Base-by-base conservation (phyloP, 192 early-diverging fungal genomes). In the Spinellus fusiger region DNA sequence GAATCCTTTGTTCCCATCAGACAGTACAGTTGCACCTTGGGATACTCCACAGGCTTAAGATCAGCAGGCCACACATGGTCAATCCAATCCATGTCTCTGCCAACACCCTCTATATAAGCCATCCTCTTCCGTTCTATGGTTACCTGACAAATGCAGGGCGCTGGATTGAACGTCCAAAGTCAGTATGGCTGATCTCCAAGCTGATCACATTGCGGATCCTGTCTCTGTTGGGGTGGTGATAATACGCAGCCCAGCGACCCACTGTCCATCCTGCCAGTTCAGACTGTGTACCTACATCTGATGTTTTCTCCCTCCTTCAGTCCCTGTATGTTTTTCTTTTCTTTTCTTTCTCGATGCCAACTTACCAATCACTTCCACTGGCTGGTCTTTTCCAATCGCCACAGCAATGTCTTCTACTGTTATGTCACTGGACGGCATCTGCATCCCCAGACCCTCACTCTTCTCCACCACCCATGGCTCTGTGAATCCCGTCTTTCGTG, bases 1-100 rank as follows among this genome's bases (percentile, higher is more conserved):
- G 90, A 88, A 51, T 94, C 88, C 65, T 86, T 81, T n/a, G 93
- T 89, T 35, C 90, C 86, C 94, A 96, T 94, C 55, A 94, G 69
- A 62, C 94, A 96, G 65, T 96, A 94, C 7, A 93, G 77, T 65
- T 94, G 91, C 0, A 94, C 91, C 49, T 84, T 83, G 8, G 94
- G 94, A 63, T 87, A 93, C 69, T 89, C 88, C 29, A 70, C 75
- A n/a, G 60, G 61, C 66, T 82, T 83, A 25, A 86, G 62, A 23
- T 77, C 61, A 12, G 62, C 35, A 10, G 94, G 94, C 94, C 94
- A 97, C 61, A 90, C 79, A 35, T 82, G 82, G 50, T 94, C 91
- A 51, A 89, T 82, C 87, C 90, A 92, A 73, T 97, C 94, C 49
- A 97, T 61, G 40, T 95, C 89, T 46, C 87, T 77, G 50, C 18